phyloP scores from a whole-genome alignment of 805 yeast species.

The Yamadazyma takamatsuzukensis region DNA sequence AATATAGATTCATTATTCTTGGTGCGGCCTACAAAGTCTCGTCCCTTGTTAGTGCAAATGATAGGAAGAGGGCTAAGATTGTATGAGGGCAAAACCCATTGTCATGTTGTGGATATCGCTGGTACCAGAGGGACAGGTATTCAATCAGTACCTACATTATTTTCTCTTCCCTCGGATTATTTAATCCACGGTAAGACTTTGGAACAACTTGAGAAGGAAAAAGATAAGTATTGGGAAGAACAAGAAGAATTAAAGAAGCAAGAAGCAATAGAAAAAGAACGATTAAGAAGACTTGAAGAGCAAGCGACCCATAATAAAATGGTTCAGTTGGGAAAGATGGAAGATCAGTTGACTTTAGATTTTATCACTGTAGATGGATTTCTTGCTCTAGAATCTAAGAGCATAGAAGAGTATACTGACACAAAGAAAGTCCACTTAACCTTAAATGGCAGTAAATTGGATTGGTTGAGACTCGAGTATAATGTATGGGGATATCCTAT shows the following conservation, averaged over 20 bases:
- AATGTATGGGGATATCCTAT: conserved; percentile 28
- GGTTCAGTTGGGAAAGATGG: conserved; percentile 8
- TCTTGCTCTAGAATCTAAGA: conserved; percentile 18
- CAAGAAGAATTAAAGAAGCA: conserved; percentile 5
- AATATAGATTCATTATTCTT: conserved; percentile 76
- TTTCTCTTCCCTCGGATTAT: conserved; percentile 23
- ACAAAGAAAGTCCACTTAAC: conserved; percentile 11
- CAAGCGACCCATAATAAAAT: conserved; percentile 10
- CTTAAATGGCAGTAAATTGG: conserved; percentile 11
- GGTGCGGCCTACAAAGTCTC: conserved; percentile 78
- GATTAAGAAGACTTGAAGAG: conserved; percentile 10
- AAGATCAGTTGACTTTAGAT: conserved; percentile 19
- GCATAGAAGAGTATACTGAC: conserved; percentile 8
- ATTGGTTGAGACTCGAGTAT: conserved; percentile 32
- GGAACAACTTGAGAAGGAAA: conserved; percentile 10
- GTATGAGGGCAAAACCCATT: conserved; percentile 55
- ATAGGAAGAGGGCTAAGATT: conserved; percentile 82
- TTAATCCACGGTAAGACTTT: conserved; percentile 10
- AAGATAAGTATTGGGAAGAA: conserved; percentile 8
- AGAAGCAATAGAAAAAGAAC: conserved; percentile 9
- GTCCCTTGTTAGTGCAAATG: conserved; percentile 76
- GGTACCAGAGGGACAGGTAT: conserved; percentile 54
- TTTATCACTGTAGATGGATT: conserved; percentile 39
- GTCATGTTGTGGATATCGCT: conserved; percentile 79
- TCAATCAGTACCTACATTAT: conserved; percentile 52